These are phyloP conservation scores for Discostella pseudostelligera DNA, from an alignment of 108 stramenopile species.

Conservation along the genomic window DNA sequence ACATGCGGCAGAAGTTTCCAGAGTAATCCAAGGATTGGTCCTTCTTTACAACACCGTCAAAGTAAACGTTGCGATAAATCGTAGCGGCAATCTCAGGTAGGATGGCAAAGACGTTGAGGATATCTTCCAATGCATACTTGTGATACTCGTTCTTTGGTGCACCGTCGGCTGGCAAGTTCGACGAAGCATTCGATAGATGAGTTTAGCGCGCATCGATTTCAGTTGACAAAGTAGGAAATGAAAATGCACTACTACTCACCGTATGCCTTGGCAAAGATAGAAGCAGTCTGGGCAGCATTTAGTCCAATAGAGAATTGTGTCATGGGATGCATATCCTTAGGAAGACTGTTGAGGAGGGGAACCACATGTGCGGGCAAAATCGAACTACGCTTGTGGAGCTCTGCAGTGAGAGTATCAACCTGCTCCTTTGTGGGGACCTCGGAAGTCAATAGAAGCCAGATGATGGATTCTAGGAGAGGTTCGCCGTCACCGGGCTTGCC, in stretches of 20 bases:
- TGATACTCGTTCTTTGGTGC: constrained; percentile 93
- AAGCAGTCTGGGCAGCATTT: constrained; percentile 92
- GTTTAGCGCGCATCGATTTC: background rate
- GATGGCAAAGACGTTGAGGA: constrained; percentile 92
- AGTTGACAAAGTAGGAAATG: background rate
- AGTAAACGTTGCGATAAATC: constrained; percentile 96
- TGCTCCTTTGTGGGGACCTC: constrained; percentile 98
- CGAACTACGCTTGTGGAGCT: constrained; percentile 84
- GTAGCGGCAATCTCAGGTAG: constrained; percentile 97
- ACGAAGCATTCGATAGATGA: background rate
- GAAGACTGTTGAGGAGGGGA: constrained; percentile 88
- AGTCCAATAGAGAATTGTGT: constrained; percentile 94
- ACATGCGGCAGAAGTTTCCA: constrained; percentile 98
- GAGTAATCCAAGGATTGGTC: constrained; percentile 95
- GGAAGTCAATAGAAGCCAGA: constrained; percentile 97
- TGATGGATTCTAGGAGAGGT: constrained; percentile 92
- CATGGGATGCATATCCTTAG: constrained; percentile 99
- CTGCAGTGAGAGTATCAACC: constrained; percentile 91
- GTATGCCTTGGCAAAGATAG: constrained; percentile 95
- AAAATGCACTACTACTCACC: background rate
- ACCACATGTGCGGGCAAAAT: constrained; percentile 92
- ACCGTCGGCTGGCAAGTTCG: constrained; percentile 51
- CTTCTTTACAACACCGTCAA: constrained; percentile 91
- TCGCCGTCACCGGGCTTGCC: constrained; percentile 93
- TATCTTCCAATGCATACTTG: constrained; percentile 92